Percentiles rank a stretch among this genome's conserved stretches.
Evolutionary conservation across 805 yeast species (phyloP).

Genomic region (Millerozyma miso): DNA sequence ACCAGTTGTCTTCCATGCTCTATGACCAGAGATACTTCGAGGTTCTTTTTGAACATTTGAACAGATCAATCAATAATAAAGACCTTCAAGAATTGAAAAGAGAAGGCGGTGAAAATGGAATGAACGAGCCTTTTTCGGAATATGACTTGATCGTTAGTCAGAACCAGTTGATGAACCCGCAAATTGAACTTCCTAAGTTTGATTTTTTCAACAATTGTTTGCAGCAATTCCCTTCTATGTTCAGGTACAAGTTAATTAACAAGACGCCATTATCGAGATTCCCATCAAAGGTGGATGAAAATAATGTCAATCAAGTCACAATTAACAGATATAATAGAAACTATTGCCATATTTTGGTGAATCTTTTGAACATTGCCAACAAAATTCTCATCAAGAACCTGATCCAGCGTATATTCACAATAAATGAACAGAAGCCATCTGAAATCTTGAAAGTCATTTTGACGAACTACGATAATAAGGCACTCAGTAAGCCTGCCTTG

Average conservation of each 20-base stretch:
- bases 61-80: constrained; percentile 31
- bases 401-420: constrained; percentile 65
- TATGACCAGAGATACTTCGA: constrained; percentile 65
- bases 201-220: constrained; percentile 38
- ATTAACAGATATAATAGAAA: constrained; percentile 32
- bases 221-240: constrained; percentile 11
- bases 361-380: constrained; percentile 53
- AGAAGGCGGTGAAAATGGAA: constrained; percentile 7
- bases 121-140: constrained; percentile 14
- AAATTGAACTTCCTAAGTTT: constrained; percentile 25
- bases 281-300: constrained; percentile 20
- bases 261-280: constrained; percentile 23
- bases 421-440: constrained; percentile 61
- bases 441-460: constrained; percentile 55
- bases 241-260: constrained; percentile 26
- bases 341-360: constrained; percentile 46
- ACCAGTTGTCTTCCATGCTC: constrained; percentile 64
- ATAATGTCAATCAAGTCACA: constrained; percentile 22
- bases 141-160: constrained; percentile 33
- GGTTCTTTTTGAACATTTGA: constrained; percentile 27
- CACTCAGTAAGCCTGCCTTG: constrained; percentile 64
- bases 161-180: constrained; percentile 38
- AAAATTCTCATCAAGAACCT: constrained; percentile 56
- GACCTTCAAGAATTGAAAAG: constrained; percentile 23
- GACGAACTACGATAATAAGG: constrained; percentile 53